Evolutionary conservation across 345 rosid species (phyloP), one percentile per base, ranked within the genome.

Genomic region (Cardamine resedifolia): DNA sequence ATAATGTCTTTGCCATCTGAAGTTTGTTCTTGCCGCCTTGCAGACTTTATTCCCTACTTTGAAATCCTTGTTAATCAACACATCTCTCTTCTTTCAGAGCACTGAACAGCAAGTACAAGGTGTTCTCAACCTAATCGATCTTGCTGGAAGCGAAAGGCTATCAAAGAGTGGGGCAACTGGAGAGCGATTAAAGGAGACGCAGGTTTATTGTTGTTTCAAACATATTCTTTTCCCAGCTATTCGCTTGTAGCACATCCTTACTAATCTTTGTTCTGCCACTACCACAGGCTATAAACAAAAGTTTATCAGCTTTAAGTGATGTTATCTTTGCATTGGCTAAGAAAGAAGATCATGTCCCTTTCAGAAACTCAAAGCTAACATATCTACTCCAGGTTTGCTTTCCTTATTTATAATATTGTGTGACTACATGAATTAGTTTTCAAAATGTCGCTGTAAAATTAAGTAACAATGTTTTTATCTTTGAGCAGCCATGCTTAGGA

Each of bases 341-440:
- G 64, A 58, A 58, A 58, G 45, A 58, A 34, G 63, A 58, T 58
- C 64, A 34, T 58, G 45, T 58, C 4, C 64, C 64, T 58, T 58
- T 34, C 45, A 36, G 47, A 34, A 36, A 58, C 47, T 58, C 64
- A 11, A 58, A 58, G 64, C 45, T 58, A 12, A 60, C 65, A 23
- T 23, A 39, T 23, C 49, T 39, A 3, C 65, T 59, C 20, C 48
- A 58, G 64, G 64, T 58, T 20, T 58, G 30, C 21, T 34, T 7
- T 4, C 10, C 2, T 31, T 31, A 8, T 57, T 55, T n/a, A 28
- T 28, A 28, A 5, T 44, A 44, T 1, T 15, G 5, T 55, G 14
- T 28, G 38, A 9, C 59, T 8, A 18, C 61, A 57, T 34, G 5
- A 10, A 10, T 10, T 44, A 16, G 4, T 2, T 10, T 18, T 33